Conservation (phyloP, 345 rosid species). For the Eucalyptus caleyi region DNA sequence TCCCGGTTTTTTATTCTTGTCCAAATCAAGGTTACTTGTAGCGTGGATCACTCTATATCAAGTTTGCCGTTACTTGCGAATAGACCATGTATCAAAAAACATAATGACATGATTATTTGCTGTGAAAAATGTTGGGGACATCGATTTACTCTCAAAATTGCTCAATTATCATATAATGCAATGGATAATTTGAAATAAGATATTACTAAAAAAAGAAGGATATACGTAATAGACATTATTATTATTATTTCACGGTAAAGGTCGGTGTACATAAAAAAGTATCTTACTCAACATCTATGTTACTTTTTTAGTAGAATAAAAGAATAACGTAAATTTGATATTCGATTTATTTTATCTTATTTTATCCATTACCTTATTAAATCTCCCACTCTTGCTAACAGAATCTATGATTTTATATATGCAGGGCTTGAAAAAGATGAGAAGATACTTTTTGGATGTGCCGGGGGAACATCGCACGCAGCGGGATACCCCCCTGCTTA, state of each 20-base stretch:
- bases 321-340: background rate
- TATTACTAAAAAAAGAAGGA: background rate
- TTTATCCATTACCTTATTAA: background rate
- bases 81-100: background rate
- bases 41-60: background rate
- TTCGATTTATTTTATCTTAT: background rate
- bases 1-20: background rate
- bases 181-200: background rate
- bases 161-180: background rate
- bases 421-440: background rate
- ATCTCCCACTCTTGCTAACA: background rate
- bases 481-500: background rate
- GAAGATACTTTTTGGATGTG: background rate
- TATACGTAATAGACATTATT: background rate
- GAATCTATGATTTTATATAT: background rate
- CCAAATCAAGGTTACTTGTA: background rate
- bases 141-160: background rate
- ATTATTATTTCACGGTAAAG: background rate
- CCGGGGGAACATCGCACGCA: background rate
- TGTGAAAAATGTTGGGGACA: background rate
- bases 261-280: background rate
- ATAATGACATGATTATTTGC: background rate
- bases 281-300: rapidly evolving
- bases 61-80: background rate
- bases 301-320: background rate